Percentiles rank a stretch among this genome's conserved stretches.
These are phyloP conservation scores for Cystobasidium pallidum DNA, from an alignment of 1,284 basidiomycete species.

Conservation along the genomic window DNA sequence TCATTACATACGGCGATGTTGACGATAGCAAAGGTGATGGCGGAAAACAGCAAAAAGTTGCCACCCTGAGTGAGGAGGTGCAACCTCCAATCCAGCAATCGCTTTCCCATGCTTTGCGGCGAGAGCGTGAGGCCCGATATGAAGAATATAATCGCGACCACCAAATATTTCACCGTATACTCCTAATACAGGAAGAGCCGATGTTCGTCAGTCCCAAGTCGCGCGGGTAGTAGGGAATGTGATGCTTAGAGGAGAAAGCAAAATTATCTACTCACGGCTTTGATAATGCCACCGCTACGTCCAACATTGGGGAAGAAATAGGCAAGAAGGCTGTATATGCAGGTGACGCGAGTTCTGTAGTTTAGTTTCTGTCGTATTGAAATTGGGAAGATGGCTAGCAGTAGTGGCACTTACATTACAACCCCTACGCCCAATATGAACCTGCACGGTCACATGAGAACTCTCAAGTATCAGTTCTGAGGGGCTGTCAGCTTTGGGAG, in stretches of 20 bases:
- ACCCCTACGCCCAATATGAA: conserved; percentile 20
- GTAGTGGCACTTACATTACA: conserved; percentile 4
- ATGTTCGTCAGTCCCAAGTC: too few species aligned
- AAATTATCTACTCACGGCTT: conserved; percentile 11
- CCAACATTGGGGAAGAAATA: conserved; percentile 32
- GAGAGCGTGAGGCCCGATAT: conserved; percentile 55
- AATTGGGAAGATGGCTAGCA: neutral
- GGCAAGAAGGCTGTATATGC: conserved; percentile 11
- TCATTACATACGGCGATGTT: conserved; percentile 45
- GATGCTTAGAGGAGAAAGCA: too few species aligned
- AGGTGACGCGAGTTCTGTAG: too few species aligned
- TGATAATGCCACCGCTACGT: conserved; percentile 26
- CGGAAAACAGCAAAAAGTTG: conserved; percentile 54
- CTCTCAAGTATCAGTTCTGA: neutral
- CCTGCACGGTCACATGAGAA: neutral
- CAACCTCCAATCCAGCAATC: conserved; percentile 52
- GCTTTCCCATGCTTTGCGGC: conserved; percentile 51
- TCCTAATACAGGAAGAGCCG: conserved; percentile 4
- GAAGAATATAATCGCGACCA: conserved; percentile 56
- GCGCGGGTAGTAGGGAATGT: too few species aligned
- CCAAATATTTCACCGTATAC: conserved; percentile 49
- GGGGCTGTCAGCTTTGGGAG: neutral
- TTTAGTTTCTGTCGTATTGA: too few species aligned
- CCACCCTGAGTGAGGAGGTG: conserved; percentile 54
- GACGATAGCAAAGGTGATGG: conserved; percentile 51